A percentile compares a stretch with the other conserved stretches of the same genome.
Evolutionary conservation across 2,329 filamentous ascomycete genomes (phyloP).

Genomic region (Microsporum ferrugineum): DNA sequence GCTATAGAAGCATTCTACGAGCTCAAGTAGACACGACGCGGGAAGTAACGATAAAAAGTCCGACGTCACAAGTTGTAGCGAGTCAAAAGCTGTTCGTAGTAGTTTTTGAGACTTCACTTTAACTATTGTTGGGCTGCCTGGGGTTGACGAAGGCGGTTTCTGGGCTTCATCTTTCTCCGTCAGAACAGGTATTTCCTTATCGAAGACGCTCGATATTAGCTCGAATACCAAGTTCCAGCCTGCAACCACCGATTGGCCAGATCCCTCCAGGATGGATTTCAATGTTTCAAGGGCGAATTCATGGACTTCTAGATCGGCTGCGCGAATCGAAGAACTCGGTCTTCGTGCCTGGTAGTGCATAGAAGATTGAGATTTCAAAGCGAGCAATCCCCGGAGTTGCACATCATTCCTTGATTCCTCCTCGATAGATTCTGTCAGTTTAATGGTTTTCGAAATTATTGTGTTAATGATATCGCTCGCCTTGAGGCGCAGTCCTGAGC

Average conservation of each 20-base stretch:
- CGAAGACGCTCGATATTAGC: conserved; percentile 72
- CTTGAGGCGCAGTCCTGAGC: conserved; percentile 30
- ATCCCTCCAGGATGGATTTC: conserved; percentile 73
- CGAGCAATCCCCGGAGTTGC: conserved; percentile 59
- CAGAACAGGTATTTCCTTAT: conserved; percentile 13
- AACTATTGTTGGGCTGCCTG: background rate
- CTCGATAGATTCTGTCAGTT: conserved; percentile 26
- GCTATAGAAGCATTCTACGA: conserved; percentile 77
- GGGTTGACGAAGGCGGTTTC: conserved; percentile 15
- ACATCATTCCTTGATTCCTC: conserved; percentile 46
- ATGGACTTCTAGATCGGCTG: conserved; percentile 67
- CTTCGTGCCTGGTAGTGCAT: conserved; percentile 42
- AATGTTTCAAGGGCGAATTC: conserved; percentile 67
- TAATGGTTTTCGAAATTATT: conserved; percentile 35
- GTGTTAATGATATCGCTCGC: conserved; percentile 53
- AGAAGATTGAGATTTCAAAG: conserved; percentile 51
- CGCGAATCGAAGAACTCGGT: conserved; percentile 35
- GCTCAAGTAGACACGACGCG: conserved; percentile 58
- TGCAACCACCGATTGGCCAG: conserved; percentile 67
- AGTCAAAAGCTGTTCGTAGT: conserved; percentile 76
- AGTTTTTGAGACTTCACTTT: conserved; percentile 53
- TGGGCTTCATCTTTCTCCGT: conserved; percentile 7
- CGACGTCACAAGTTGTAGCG: conserved; percentile 83
- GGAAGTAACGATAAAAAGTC: conserved; percentile 73
- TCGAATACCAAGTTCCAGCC: conserved; percentile 82